Percentiles rank a stretch among this genome's conserved stretches.
These are phyloP conservation scores for Diutina ranongensis DNA, from an alignment of 1,139 yeast species.

Conservation along the genomic window DNA sequence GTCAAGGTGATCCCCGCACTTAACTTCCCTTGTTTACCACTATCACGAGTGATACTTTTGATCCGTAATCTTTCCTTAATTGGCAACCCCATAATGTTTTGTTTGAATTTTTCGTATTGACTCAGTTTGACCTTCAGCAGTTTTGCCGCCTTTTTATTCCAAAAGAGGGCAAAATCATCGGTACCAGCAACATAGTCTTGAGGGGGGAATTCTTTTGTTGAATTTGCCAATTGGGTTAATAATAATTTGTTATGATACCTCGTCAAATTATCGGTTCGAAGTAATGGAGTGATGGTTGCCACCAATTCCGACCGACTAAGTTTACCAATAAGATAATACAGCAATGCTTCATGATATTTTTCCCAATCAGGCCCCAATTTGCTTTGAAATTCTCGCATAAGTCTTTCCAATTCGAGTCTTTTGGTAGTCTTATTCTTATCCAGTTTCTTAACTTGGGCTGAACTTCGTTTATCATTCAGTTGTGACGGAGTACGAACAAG, in stretches of 20 bases:
- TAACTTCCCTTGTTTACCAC: conserved; percentile 67
- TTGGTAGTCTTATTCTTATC: conserved; percentile 28
- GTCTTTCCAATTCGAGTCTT: conserved; percentile 50
- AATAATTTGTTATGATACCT: conserved; percentile 72
- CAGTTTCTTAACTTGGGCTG: conserved; percentile 24
- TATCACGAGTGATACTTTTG: conserved; percentile 70
- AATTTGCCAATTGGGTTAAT: conserved; percentile 72
- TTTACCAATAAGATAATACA: conserved; percentile 68
- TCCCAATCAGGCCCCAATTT: conserved; percentile 76
- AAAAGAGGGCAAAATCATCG: conserved; percentile 46
- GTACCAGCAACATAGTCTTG: conserved; percentile 1
- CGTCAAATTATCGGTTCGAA: conserved; percentile 30
- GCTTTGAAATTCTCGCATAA: conserved; percentile 65
- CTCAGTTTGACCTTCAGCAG: conserved; percentile 38
- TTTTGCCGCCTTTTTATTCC: conserved; percentile 33
- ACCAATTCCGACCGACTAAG: conserved; percentile 68
- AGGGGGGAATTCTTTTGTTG: conserved; percentile 41
- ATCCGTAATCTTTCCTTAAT: conserved; percentile 77
- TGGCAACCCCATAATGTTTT: conserved; percentile 80
- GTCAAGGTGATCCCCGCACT: conserved; percentile 72
- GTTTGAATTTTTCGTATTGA: conserved; percentile 74
- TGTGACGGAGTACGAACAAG: no score
- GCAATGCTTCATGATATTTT: conserved; percentile 67
- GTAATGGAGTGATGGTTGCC: conserved; percentile 38
- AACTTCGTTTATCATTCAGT: conserved; percentile 11